phyloP scores from a whole-genome alignment of 306 rosid genomes.

The Cicer bijugum region DNA sequence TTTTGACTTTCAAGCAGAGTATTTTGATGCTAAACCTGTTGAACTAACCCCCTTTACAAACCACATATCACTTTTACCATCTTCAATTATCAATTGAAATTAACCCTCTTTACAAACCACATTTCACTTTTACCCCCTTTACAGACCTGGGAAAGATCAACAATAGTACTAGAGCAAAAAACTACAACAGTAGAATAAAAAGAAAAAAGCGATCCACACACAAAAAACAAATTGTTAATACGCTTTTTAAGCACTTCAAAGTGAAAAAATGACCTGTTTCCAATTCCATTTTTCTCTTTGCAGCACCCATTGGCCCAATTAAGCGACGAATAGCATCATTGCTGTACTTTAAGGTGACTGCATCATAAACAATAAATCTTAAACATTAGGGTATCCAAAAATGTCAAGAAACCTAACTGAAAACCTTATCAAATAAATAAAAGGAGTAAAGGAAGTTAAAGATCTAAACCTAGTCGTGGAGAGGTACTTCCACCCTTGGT shows the following conservation, averaged over 20 bases:
- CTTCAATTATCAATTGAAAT: slow-evolving; percentile 13
- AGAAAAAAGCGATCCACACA: slow-evolving; percentile 7
- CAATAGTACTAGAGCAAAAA: neutral
- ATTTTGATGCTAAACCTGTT: neutral
- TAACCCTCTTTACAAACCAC: neutral
- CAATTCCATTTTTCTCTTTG: slow-evolving; percentile 78
- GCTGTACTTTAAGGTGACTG: slow-evolving; percentile 83
- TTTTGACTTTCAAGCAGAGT: slow-evolving; percentile 26
- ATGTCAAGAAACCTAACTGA: slow-evolving; percentile 29
- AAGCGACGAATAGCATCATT: slow-evolving; percentile 80
- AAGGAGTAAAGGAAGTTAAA: slow-evolving; percentile 17
- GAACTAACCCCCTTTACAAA: slow-evolving; percentile 15
- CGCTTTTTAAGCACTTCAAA: slow-evolving; percentile 12
- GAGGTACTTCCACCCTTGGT: slow-evolving; percentile 57
- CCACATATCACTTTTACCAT: slow-evolving; percentile 14
- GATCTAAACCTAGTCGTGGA: slow-evolving; percentile 73
- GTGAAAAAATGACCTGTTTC: slow-evolving; percentile 73
- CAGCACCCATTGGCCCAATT: slow-evolving; percentile 91
- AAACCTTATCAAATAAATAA: slow-evolving; percentile 21
- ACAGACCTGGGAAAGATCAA: slow-evolving; percentile 1
- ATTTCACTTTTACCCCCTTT: neutral
- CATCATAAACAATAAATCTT: slow-evolving; percentile 48
- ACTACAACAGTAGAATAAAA: slow-evolving; percentile 25
- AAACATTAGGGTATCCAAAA: slow-evolving; percentile 31
- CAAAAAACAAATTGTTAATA: slow-evolving; percentile 28